These are phyloP conservation scores for Posidonia oceanica DNA, from an alignment of 116 monocot genomes.

Conservation along the genomic window DNA sequence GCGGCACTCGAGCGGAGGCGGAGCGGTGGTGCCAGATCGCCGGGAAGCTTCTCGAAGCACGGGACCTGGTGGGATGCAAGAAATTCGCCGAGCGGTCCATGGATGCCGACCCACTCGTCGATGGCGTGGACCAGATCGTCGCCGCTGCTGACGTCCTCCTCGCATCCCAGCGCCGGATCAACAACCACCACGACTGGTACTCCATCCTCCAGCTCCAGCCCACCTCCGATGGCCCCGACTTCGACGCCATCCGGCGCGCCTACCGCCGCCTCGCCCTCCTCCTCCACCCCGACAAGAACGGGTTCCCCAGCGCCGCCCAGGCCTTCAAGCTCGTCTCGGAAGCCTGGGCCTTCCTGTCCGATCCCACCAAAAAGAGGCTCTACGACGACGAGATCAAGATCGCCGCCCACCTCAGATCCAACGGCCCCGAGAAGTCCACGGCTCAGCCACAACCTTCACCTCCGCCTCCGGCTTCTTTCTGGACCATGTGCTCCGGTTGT, in stretches of 20 bases:
- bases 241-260: slow-evolving; percentile 13
- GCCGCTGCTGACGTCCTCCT: slow-evolving; percentile 64
- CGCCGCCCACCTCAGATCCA: not conserved
- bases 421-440: not conserved
- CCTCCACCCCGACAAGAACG: slow-evolving; percentile 41
- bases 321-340: slow-evolving; percentile 52
- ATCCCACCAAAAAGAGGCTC: slow-evolving; percentile 37
- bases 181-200: slow-evolving; percentile 38
- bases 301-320: slow-evolving; percentile 18
- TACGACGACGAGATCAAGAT: slow-evolving; percentile 34
- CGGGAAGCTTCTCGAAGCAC: slow-evolving; percentile 38
- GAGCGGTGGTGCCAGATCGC: slow-evolving; percentile 32
- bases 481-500: slow-evolving; percentile 65
- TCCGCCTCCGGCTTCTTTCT: slow-evolving; percentile 20
- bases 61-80: slow-evolving; percentile 63
- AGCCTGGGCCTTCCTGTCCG: slow-evolving; percentile 53
- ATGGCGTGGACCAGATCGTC: slow-evolving; percentile 53
- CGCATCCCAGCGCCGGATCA: slow-evolving; percentile 25
- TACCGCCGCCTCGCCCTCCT: slow-evolving; percentile 81
- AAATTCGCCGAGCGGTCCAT: slow-evolving; percentile 53
- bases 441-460: not conserved
- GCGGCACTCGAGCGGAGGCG: slow-evolving; percentile 15
- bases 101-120: slow-evolving; percentile 39
- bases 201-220: slow-evolving; percentile 48
- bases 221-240: slow-evolving; percentile 9